A percentile compares a stretch with the other conserved stretches of the same genome.
These are phyloP conservation scores for Plasmodium relictum DNA, from an alignment of 169 alveolate genomes.

Conservation along the genomic window DNA sequence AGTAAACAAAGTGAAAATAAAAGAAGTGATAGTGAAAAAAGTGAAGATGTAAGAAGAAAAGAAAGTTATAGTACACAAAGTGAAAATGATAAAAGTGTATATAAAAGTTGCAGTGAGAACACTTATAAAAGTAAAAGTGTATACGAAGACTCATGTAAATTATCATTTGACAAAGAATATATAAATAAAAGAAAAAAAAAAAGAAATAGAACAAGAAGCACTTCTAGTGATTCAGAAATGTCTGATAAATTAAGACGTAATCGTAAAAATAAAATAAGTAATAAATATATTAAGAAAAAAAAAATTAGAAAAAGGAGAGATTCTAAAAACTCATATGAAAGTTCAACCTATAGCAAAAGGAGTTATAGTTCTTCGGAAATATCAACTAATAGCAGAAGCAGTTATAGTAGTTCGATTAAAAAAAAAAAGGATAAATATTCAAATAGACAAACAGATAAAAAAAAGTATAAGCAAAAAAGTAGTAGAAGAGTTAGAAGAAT, in stretches of 20 bases:
- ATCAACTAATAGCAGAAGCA: conserved; percentile 7
- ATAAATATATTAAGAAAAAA: not conserved
- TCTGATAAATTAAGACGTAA: not conserved
- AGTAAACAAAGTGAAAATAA: not conserved
- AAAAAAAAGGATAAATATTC: not conserved
- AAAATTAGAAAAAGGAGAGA: not conserved
- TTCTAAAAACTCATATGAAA: conserved; percentile 7
- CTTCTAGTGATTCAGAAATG: not conserved
- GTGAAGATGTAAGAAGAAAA: not conserved
- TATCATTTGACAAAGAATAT: not conserved
- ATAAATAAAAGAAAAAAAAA: conserved; percentile 2
- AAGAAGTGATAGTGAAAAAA: not conserved
- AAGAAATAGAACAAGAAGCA: not conserved
- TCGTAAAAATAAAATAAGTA: not conserved
- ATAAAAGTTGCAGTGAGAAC: not conserved
- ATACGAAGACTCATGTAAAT: not conserved
- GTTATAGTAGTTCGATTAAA: not conserved
- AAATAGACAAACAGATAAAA: not conserved
- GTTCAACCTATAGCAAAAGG: conserved; percentile 13
- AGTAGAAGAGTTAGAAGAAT: not conserved
- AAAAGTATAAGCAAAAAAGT: not conserved
- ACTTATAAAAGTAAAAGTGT: not conserved
- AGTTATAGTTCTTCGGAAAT: not conserved
- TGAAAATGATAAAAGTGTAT: not conserved
- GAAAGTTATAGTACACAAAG: not conserved